Evolutionary conservation across 768 basidiomycete genomes (phyloP).

Genomic region (Macrolepiota albuminosa): DNA sequence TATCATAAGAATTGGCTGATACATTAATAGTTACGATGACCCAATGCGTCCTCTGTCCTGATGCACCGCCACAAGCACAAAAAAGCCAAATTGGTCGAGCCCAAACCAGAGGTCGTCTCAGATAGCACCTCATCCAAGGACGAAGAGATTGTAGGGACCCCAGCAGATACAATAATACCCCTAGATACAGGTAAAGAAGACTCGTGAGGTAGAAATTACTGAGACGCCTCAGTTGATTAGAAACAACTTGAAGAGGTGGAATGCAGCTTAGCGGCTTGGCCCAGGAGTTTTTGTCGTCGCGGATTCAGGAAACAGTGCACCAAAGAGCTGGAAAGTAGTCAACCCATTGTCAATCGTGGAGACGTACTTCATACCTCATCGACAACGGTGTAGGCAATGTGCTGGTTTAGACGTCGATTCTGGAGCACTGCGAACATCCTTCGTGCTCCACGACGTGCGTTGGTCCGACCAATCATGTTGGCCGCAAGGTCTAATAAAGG

Average conservation of each 20-base stretch:
- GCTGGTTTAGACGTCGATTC: slow-evolving; percentile 91
- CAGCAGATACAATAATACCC: slow-evolving; percentile 10
- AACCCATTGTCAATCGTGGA: not conserved
- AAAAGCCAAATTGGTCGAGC: slow-evolving; percentile 21
- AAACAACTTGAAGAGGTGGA: not conserved
- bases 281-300: not conserved
- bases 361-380: slow-evolving; percentile 65
- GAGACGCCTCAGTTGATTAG: not conserved
- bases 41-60: slow-evolving; percentile 53
- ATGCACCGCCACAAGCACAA: slow-evolving; percentile 41
- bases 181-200: slow-evolving; percentile 8
- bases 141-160: slow-evolving; percentile 2
- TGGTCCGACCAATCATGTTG: slow-evolving; percentile 97
- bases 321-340: slow-evolving; percentile 21
- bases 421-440: slow-evolving; percentile 92
- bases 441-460: slow-evolving; percentile 88
- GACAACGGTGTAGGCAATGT: slow-evolving; percentile 80
- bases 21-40: slow-evolving; percentile 51
- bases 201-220: slow-evolving; percentile 5
- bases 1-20: slow-evolving; percentile 1
- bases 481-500: slow-evolving; percentile 74
- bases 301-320: slow-evolving; percentile 27
- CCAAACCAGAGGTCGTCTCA: not conserved
- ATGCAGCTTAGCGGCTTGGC: not conserved
- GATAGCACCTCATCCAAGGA: slow-evolving; percentile 3